phyloP scores from a whole-genome alignment of 1,284 basidiomycete species.

The Phylloboletellus chloephorus region DNA sequence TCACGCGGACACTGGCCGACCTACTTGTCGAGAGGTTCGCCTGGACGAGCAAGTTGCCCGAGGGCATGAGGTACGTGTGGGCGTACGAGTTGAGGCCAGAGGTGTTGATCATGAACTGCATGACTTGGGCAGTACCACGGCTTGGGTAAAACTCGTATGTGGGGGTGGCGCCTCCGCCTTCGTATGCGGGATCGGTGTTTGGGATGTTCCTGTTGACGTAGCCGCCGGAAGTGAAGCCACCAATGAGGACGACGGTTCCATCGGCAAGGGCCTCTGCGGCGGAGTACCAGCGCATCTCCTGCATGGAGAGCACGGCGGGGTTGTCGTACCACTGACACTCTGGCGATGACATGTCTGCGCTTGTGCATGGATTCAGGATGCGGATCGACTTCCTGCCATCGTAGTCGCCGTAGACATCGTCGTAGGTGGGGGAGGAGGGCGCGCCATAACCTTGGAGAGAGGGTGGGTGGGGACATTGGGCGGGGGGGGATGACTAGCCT shows the following conservation, averaged over 20 bases:
- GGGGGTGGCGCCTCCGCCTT: constrained; percentile 41
- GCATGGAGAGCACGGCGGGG: constrained; percentile 62
- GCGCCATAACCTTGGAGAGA: constrained; percentile 33
- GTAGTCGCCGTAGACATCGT: constrained; percentile 56
- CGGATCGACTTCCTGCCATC: constrained; percentile 65
- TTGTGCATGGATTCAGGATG: constrained; percentile 66
- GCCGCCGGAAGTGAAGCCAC: constrained; percentile 79
- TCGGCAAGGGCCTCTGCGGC: constrained; percentile 70
- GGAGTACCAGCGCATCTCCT: constrained; percentile 79
- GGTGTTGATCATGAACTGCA: constrained; percentile 36
- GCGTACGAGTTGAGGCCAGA: constrained; percentile 57
- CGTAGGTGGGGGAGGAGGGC: constrained; percentile 33
- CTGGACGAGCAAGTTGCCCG: constrained; percentile 47
- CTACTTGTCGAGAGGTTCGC: constrained; percentile 45
- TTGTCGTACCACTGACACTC: constrained; percentile 78
- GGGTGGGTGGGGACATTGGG: constrained; percentile 11
- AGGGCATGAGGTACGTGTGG: constrained; percentile 53
- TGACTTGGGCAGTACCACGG: constrained; percentile 36
- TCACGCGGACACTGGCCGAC: constrained; percentile 12
- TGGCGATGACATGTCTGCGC: constrained; percentile 39
- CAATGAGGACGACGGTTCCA: constrained; percentile 65
- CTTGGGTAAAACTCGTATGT: constrained; percentile 48
- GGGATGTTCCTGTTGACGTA: constrained; percentile 81
- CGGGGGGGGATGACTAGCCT: constrained; percentile 12
- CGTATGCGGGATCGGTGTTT: constrained; percentile 54